A percentile compares a stretch with the other conserved stretches of the same genome.
Conservation (phyloP, 331 rosid species). For the Rhamnella rubrinervis region DNA sequence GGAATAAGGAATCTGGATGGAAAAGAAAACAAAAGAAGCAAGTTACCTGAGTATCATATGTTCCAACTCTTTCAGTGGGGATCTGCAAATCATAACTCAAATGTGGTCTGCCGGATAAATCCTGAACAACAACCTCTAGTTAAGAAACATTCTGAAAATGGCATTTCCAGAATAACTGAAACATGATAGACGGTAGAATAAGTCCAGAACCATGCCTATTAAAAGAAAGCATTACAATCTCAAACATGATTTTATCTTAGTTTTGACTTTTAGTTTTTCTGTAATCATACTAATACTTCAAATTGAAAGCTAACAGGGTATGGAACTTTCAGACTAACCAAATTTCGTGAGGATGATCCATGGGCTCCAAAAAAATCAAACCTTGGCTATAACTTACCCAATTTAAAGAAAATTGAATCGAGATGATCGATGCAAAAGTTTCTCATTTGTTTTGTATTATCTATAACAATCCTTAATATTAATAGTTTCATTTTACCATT, state of each 20-base stretch:
- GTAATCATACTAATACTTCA: too few relatives aligned
- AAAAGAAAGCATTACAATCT: too few relatives aligned
- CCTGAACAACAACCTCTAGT: slow-evolving; percentile 47
- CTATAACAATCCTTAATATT: background rate
- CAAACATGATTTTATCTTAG: too few relatives aligned
- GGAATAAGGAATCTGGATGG: slow-evolving; percentile 12
- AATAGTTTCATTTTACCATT: background rate
- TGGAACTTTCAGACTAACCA: too few relatives aligned
- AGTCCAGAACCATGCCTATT: background rate
- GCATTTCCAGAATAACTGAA: background rate
- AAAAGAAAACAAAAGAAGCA: slow-evolving; percentile 18
- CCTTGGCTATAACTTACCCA: too few relatives aligned
- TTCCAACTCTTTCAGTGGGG: slow-evolving; percentile 88
- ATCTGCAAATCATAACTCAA: slow-evolving; percentile 70
- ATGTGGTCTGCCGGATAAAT: slow-evolving; percentile 95
- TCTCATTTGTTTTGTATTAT: background rate
- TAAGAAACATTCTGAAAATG: background rate
- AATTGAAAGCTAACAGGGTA: too few relatives aligned
- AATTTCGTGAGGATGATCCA: too few relatives aligned
- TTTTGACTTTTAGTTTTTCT: too few relatives aligned
- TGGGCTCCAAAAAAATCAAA: too few relatives aligned
- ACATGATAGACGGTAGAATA: background rate
- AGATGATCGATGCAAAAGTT: background rate
- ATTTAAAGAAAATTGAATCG: too few relatives aligned
- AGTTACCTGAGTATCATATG: slow-evolving; percentile 87